phyloP scores from a whole-genome alignment of 192 early-diverging fungal genomes.

The Mortierella antarctica region DNA sequence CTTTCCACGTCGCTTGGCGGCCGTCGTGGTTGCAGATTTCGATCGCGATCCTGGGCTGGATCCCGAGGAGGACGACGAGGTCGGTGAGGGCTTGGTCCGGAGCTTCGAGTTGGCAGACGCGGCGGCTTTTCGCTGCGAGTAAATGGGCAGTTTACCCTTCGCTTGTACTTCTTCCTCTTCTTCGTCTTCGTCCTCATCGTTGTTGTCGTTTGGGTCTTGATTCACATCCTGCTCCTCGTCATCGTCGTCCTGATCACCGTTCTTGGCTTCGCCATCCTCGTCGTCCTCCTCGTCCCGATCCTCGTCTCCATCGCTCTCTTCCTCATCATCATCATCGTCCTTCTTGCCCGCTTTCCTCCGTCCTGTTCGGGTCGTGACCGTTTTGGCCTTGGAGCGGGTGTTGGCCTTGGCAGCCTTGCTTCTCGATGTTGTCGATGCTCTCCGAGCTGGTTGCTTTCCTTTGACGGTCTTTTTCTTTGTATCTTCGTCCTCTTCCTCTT shows the following conservation, averaged over 20 bases:
- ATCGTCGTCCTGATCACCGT: neutral
- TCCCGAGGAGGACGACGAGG: neutral
- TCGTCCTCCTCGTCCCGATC: constrained; percentile 3
- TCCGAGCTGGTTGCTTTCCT: constrained; percentile 15
- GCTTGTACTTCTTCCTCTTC: constrained; percentile 13
- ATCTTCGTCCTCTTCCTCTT: neutral
- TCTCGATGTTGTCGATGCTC: neutral
- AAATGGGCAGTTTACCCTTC: constrained; percentile 23
- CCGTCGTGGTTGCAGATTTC: constrained; percentile 7
- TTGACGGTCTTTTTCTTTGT: neutral
- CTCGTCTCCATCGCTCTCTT: constrained; percentile 6
- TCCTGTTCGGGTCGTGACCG: neutral
- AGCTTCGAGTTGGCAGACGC: constrained; percentile 36
- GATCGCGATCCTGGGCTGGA: neutral
- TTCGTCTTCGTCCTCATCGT: constrained; percentile 9
- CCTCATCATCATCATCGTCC: constrained; percentile 19
- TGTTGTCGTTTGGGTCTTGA: neutral
- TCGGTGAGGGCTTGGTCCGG: constrained; percentile 20
- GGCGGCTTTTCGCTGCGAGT: constrained; percentile 27
- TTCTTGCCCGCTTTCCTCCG: constrained; percentile 1
- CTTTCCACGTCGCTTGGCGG: constrained; percentile 18
- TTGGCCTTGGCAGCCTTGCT: constrained; percentile 2
- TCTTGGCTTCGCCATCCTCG: neutral
- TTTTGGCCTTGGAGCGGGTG: constrained; percentile 13
- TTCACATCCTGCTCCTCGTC: neutral